Conservation (phyloP, 495 filamentous ascomycete genomes). For the Hypomontagnella submonticulosa region DNA sequence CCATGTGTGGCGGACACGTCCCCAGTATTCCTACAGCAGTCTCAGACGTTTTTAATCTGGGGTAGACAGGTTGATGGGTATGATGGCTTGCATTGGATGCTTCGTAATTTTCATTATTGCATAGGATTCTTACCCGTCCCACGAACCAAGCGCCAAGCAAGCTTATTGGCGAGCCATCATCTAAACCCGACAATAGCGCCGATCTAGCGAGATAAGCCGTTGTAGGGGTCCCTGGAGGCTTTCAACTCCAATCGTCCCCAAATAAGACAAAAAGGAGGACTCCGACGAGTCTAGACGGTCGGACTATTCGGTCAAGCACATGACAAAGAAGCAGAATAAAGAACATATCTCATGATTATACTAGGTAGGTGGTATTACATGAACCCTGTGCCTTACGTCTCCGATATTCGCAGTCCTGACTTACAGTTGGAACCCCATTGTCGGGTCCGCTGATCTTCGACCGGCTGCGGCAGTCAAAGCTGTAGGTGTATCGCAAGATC, state of each 20-base stretch:
- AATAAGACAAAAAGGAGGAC: slow-evolving; percentile 11
- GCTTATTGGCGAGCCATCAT: slow-evolving; percentile 26
- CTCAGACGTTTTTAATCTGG: slow-evolving; percentile 30
- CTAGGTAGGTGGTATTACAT: slow-evolving; percentile 1
- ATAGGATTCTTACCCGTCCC: slow-evolving; percentile 19
- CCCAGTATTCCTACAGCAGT: slow-evolving; percentile 26
- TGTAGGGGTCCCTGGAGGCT: slow-evolving; percentile 10
- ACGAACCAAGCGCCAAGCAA: slow-evolving; percentile 27
- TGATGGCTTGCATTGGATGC: slow-evolving; percentile 30
- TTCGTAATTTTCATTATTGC: slow-evolving; percentile 30
- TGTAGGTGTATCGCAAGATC: background rate
- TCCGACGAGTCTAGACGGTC: background rate
- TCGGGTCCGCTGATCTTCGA: slow-evolving; percentile 29
- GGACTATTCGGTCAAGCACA: too few species aligned
- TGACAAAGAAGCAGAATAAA: too few species aligned
- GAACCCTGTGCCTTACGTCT: slow-evolving; percentile 4
- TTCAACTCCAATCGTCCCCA: slow-evolving; percentile 12
- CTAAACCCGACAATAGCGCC: slow-evolving; percentile 33
- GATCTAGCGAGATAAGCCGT: slow-evolving; percentile 41
- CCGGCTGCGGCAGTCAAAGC: slow-evolving; percentile 11
- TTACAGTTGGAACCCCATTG: slow-evolving; percentile 6
- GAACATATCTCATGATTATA: too few species aligned
- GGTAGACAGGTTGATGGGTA: slow-evolving; percentile 22
- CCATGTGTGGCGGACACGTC: slow-evolving; percentile 22
- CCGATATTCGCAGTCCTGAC: background rate